A percentile compares a stretch with the other conserved stretches of the same genome.
Conservation (phyloP, 768 basidiomycete species). For the Grammothele lineata region DNA sequence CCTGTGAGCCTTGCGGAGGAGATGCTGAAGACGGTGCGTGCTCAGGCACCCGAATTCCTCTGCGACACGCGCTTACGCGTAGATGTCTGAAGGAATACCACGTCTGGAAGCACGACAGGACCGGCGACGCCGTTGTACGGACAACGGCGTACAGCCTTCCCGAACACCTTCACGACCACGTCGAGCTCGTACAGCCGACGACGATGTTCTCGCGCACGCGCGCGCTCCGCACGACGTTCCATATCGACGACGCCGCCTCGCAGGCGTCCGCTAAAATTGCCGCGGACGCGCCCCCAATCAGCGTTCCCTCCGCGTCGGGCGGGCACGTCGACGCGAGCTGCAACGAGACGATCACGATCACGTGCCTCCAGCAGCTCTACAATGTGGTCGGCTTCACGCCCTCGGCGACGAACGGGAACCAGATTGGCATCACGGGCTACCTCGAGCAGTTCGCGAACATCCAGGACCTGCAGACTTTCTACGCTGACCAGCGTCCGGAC, state of each 20-base stretch:
- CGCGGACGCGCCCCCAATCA: slow-evolving; percentile 23
- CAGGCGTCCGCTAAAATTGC: not conserved
- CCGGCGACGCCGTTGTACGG: slow-evolving; percentile 53
- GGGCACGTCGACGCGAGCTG: slow-evolving; percentile 29
- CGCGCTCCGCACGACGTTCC: slow-evolving; percentile 37
- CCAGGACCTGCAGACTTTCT: slow-evolving; percentile 30
- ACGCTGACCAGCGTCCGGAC: slow-evolving; percentile 25
- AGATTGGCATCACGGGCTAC: slow-evolving; percentile 33
- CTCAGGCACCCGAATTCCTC: too few relatives aligned
- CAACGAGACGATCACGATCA: slow-evolving; percentile 28
- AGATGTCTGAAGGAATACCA: slow-evolving; percentile 58
- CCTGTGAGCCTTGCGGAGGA: slow-evolving; percentile 58
- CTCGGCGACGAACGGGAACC: slow-evolving; percentile 22
- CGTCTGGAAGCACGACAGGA: slow-evolving; percentile 51
- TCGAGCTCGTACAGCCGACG: slow-evolving; percentile 70
- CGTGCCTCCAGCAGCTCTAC: slow-evolving; percentile 31
- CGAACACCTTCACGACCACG: slow-evolving; percentile 48
- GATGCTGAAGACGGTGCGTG: slow-evolving; percentile 63
- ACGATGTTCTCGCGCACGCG: slow-evolving; percentile 57
- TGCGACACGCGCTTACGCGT: not conserved
- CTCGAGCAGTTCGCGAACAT: slow-evolving; percentile 30
- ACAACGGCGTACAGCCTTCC: slow-evolving; percentile 72
- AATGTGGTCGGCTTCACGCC: slow-evolving; percentile 28
- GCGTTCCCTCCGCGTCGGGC: slow-evolving; percentile 24
- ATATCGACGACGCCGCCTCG: slow-evolving; percentile 10